A percentile compares a stretch with the other conserved stretches of the same genome.
Evolutionary conservation across 805 yeast genomes (phyloP).

Genomic region (Candida nonsorbophila): DNA sequence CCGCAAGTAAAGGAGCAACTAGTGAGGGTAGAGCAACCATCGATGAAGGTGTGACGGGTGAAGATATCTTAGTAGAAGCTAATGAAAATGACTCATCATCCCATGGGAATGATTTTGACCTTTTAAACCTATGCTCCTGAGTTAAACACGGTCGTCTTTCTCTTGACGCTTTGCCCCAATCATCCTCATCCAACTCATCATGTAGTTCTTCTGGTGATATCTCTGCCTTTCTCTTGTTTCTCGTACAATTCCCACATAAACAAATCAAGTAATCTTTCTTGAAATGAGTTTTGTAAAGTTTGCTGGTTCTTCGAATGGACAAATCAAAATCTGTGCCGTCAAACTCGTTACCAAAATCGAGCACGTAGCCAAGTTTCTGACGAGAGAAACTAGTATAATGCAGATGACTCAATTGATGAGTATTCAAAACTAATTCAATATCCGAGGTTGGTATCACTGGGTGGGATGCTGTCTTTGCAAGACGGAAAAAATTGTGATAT

Average conservation of each 20-base stretch:
- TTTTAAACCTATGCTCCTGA: no score
- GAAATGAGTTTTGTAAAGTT: constrained; percentile 8
- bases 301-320: constrained; percentile 13
- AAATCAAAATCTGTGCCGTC: no score
- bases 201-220: no score
- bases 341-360: no score
- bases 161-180: neutral
- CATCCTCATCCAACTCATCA: neutral
- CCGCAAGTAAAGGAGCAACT: no score
- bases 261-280: constrained; percentile 14
- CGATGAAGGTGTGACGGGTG: no score
- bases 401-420: constrained; percentile 16
- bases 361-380: neutral
- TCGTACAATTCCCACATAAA: constrained; percentile 12
- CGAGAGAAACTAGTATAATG: constrained; percentile 10
- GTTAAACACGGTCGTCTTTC: no score
- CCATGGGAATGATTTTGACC: no score
- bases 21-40: no score
- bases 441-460: constrained; percentile 19
- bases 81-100: no score
- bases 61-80: no score
- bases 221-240: no score
- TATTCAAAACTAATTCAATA: constrained; percentile 23
- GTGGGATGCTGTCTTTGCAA: constrained; percentile 3
- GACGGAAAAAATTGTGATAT: constrained; percentile 13